Conservation (phyloP, 345 rosid genomes). For the Euphorbia lathyris region DNA sequence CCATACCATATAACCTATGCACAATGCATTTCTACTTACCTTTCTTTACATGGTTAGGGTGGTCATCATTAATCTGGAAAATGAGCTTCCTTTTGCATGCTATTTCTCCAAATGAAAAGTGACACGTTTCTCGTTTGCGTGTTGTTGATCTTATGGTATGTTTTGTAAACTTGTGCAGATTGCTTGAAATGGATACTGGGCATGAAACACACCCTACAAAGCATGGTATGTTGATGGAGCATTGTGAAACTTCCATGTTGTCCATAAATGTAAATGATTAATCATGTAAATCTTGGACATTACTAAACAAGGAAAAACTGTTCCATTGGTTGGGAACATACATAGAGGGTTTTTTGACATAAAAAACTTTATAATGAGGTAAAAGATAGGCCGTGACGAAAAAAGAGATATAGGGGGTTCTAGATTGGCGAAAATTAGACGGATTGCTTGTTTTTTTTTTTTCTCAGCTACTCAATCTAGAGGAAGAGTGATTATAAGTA, state of each 20-base stretch:
- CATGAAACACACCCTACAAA: constrained; percentile 9
- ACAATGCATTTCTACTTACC: neutral
- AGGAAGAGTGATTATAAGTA: constrained; percentile 4
- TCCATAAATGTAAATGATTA: constrained; percentile 33
- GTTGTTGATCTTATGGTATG: neutral
- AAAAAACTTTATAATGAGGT: constrained; percentile 8
- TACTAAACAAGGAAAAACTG: constrained; percentile 10
- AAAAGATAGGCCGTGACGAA: neutral
- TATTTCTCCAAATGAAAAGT: neutral
- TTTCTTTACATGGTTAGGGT: neutral
- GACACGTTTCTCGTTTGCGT: neutral
- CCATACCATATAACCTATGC: neutral
- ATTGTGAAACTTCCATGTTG: constrained; percentile 15
- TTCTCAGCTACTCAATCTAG: constrained; percentile 1
- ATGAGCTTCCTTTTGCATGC: neutral
- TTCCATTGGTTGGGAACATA: constrained; percentile 22
- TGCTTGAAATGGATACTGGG: neutral
- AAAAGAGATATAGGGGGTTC: constrained; percentile 12
- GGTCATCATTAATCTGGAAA: neutral
- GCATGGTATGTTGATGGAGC: constrained; percentile 15
- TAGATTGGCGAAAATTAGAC: constrained; percentile 8
- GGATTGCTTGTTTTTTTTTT: neutral
- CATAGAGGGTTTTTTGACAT: constrained; percentile 10
- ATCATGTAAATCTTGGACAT: constrained; percentile 35
- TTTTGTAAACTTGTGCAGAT: constrained; percentile 37